Conservation (phyloP, 2,329 filamentous ascomycete species). For the Fusarium irregulare region DNA sequence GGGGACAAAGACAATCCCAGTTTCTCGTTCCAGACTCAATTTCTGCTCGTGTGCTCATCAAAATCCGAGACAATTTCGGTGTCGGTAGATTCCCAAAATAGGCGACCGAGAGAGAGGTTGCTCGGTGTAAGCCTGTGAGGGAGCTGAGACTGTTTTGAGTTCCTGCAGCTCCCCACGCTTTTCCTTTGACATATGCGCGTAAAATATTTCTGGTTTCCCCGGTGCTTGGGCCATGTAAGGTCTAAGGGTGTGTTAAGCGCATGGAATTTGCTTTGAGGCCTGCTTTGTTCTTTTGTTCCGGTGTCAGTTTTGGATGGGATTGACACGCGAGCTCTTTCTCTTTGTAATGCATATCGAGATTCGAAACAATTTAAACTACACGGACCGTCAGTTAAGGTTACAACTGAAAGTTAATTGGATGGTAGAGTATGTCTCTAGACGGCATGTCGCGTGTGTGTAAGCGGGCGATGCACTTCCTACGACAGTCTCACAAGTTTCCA, state of each 20-base stretch:
- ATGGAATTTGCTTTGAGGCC: neutral
- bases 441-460: constrained; percentile 31
- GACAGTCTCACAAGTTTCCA: constrained; percentile 7
- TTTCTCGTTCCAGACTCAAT: neutral
- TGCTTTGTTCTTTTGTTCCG: constrained; percentile 2
- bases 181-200: neutral
- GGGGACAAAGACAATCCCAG: neutral
- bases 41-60: neutral
- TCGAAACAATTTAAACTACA: constrained; percentile 22
- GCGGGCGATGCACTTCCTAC: constrained; percentile 14
- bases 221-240: neutral
- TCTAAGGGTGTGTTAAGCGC: neutral
- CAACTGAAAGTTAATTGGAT: constrained; percentile 13
- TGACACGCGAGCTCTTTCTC: constrained; percentile 38
- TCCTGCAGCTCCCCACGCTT: constrained; percentile 13
- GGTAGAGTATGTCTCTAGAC: neutral
- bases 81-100: constrained; percentile 14
- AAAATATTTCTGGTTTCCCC: constrained; percentile 3
- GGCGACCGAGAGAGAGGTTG: constrained; percentile 26
- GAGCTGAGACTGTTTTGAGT: constrained; percentile 5
- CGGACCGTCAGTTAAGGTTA: constrained; percentile 24
- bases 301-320: constrained; percentile 17
- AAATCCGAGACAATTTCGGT: constrained; percentile 19
- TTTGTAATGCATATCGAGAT: constrained; percentile 5
- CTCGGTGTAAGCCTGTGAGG: constrained; percentile 17